Conservation (phyloP, 495 filamentous ascomycete species). For the Pyronema omphalodes region DNA sequence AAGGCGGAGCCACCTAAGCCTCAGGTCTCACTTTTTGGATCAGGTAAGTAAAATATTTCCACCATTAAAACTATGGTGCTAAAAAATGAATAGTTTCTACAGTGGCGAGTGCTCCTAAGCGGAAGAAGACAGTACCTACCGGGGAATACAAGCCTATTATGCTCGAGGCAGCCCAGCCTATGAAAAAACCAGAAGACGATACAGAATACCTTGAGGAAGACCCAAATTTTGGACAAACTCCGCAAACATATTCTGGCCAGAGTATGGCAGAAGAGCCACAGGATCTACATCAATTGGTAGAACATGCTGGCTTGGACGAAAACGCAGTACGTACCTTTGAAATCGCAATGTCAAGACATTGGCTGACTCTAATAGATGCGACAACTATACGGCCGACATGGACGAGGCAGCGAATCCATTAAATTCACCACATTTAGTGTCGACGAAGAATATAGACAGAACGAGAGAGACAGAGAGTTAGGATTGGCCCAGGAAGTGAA, state of each 20-base stretch:
- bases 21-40: conserved; percentile 20
- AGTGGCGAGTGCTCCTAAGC: not conserved
- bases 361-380: conserved; percentile 17
- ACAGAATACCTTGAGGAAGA: not conserved
- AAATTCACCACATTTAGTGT: conserved; percentile 22
- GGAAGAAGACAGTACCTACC: conserved; percentile 5
- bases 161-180: conserved; percentile 13
- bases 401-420: conserved; percentile 13
- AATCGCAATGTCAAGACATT: not conserved
- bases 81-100: not conserved
- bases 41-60: conserved; percentile 4
- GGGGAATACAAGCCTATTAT: conserved; percentile 23
- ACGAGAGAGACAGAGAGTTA: conserved; percentile 18
- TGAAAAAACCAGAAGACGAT: conserved; percentile 6
- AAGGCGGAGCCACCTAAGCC: conserved; percentile 10
- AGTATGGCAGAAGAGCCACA: conserved; percentile 2
- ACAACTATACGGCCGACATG: conserved; percentile 22
- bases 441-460: conserved; percentile 23
- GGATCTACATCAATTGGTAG: conserved; percentile 16
- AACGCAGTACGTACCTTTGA: conserved; percentile 11
- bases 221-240: too few species aligned
- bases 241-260: not conserved
- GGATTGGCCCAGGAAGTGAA: conserved; percentile 21
- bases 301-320: conserved; percentile 17
- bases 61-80: not conserved